Evolutionary conservation across 164 flowering plant species (phyloP).

Genomic region (Buxus sempervirens): DNA sequence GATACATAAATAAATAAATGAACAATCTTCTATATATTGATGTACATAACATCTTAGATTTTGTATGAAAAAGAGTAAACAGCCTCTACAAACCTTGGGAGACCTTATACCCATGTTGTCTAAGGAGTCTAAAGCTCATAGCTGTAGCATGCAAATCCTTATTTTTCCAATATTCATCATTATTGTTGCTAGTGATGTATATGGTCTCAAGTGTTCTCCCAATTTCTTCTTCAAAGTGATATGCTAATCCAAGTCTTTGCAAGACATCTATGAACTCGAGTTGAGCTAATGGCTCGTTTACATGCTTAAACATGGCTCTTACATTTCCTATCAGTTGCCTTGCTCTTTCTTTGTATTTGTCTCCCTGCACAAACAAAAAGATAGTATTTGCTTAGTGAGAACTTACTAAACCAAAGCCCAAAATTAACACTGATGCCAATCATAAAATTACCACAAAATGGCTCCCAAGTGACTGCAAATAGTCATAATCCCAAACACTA

Average conservation of each 20-base stretch:
- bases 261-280: not conserved
- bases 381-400: too few species aligned
- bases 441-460: too few species aligned
- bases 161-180: not conserved
- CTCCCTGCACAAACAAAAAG: too few species aligned
- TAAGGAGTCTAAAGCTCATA: not conserved
- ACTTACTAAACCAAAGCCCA: too few species aligned
- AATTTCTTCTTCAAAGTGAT: not conserved
- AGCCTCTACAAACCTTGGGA: not conserved
- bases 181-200: not conserved
- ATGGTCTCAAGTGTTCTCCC: not conserved
- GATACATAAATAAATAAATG: too few species aligned
- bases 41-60: not conserved
- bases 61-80: too few species aligned
- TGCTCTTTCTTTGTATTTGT: too few species aligned
- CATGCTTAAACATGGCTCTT: not conserved
- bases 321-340: not conserved
- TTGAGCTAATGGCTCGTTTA: not conserved
- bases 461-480: too few species aligned
- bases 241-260: not conserved
- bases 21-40: too few species aligned
- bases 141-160: not conserved
- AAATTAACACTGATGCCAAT: too few species aligned
- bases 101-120: not conserved
- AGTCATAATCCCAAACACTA: too few species aligned